Evolutionary conservation across 345 rosid genomes (phyloP), one percentile per base, ranked within the genome.

Genomic region (Populus deltoides): DNA sequence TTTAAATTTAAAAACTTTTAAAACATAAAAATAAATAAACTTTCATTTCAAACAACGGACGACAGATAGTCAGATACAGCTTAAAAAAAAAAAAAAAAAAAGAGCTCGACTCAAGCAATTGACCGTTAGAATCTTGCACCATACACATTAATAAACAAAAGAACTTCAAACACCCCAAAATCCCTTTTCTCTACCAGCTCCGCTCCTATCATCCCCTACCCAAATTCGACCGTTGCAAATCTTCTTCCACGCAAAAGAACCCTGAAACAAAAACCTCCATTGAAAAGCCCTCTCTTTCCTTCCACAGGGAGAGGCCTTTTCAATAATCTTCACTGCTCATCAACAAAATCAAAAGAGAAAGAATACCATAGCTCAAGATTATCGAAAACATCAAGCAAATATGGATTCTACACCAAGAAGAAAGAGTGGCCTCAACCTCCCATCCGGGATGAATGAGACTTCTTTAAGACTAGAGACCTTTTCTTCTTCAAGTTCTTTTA

Each of bases 351-450:
- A 1, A 75, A 29, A 45, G 22, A 29, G 38, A 47, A 27, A 65
- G 69, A 47, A 22, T 18, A 66, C 78, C 43, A 15, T 6, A 61
- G 66, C 47, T 17, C 29, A 10, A 15, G 36, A 5, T 41, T 35
- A 36, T 7, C 29, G 15, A 41, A 77, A 45, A 39, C 6, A 45
- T 41, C 51, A 20, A 59, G 75, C 27, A 70, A 78, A 78, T 45
- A 94, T 94, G 98, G 97, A 89, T 36, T 80, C 97, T 3, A 82
- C 90, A 27, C 90, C 88, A 45, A 83, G 82, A 55, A 86, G 90
- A 59, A 93, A 89, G 71, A 86, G 93, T 69, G 95, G 99, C 8
- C 70, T 93, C 49, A 93, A 92, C 72, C 97, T 96, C 74, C 99
- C 98, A 16, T 84, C 97, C 17, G 94, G 95, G 78, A 96, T 93